phyloP scores from a whole-genome alignment of 2,329 filamentous ascomycete species.

The Berkeleyomyces rouxiae region DNA sequence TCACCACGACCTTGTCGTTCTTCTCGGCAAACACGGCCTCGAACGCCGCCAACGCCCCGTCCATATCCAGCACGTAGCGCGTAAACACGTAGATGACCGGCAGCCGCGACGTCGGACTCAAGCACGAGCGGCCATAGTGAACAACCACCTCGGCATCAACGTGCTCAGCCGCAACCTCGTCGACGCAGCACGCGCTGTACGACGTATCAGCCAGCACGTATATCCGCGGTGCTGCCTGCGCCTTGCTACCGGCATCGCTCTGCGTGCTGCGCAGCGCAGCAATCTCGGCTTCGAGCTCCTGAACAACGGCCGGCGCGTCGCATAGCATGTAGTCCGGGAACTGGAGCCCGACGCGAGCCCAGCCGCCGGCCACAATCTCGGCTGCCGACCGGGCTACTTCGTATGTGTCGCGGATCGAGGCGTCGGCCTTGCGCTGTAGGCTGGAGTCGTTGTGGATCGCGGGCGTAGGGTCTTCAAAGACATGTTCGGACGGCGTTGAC shows the following conservation, averaged over 20 bases:
- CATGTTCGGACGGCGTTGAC: slow-evolving; percentile 44
- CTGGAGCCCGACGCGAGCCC: slow-evolving; percentile 71
- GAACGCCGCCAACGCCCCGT: slow-evolving; percentile 42
- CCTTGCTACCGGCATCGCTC: not conserved
- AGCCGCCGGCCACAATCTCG: slow-evolving; percentile 57
- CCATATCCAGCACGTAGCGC: slow-evolving; percentile 47
- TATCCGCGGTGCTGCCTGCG: slow-evolving; percentile 28
- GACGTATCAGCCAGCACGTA: slow-evolving; percentile 91
- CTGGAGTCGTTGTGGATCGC: slow-evolving; percentile 20
- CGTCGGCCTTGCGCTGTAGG: slow-evolving; percentile 35
- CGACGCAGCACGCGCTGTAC: slow-evolving; percentile 92
- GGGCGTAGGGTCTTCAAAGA: slow-evolving; percentile 36
- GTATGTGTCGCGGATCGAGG: slow-evolving; percentile 50
- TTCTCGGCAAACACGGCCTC: slow-evolving; percentile 49
- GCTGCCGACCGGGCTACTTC: slow-evolving; percentile 65
- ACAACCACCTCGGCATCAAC: slow-evolving; percentile 79
- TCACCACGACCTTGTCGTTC: slow-evolving; percentile 46
- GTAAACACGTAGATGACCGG: slow-evolving; percentile 90
- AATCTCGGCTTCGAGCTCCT: slow-evolving; percentile 26
- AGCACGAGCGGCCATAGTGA: slow-evolving; percentile 82
- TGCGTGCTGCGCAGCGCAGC: not conserved
- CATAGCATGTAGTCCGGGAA: slow-evolving; percentile 87
- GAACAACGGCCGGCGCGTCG: slow-evolving; percentile 68
- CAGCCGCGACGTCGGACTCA: slow-evolving; percentile 74
- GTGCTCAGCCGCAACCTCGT: slow-evolving; percentile 92